Evolutionary conservation across 345 rosid species (phyloP), one percentile per base, ranked within the genome.

Genomic region (Capsella bursapastoris): DNA sequence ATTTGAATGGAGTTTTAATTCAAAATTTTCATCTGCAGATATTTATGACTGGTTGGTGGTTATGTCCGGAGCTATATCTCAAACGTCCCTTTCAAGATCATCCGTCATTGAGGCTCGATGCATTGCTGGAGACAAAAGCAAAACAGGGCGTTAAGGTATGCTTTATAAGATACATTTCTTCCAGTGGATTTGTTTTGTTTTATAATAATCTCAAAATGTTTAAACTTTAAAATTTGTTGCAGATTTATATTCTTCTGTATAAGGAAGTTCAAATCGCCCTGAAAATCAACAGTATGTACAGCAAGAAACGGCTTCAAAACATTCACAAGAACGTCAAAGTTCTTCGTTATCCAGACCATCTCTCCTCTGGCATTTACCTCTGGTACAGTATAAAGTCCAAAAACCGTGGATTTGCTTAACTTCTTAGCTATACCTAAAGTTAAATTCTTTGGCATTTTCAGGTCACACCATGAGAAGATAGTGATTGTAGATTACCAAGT

Each of bases 31-130:
- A 22, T 38, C n/a, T 77, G 83, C 83, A 90, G 98, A 87, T 91
- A 81, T 88, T 86, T 68, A 85, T 94, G 44, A 91, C 96, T 49
- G 98, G 98, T 76, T 94, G 98, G 98, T 94, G 98, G 98, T 87
- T 94, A 74, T 94, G 97, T 77, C 96, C 98, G 2, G 97, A 94
- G 79, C 79, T 91, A 69, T 91, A 87, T 79, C 87, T 94, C 58
- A 87, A 91, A 81, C 90, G 98, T n/a, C 97, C 98, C 34, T 94
- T 91, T 55, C 47, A 82, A 63, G 82, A 78, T 61, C 80, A 88
- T 68, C 65, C 89, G 47, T 76, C 84, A 32, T 82, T 89, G 41
- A 76, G 91, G 73, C 93, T 91, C 43, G 97, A 94, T 82, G 82
- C 87, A 25, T 81, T 94, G 77, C 80, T 94, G 0, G 95, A 88